These are phyloP conservation scores for Boletellus deceptivus DNA, from an alignment of 1,284 basidiomycete species.

Conservation along the genomic window DNA sequence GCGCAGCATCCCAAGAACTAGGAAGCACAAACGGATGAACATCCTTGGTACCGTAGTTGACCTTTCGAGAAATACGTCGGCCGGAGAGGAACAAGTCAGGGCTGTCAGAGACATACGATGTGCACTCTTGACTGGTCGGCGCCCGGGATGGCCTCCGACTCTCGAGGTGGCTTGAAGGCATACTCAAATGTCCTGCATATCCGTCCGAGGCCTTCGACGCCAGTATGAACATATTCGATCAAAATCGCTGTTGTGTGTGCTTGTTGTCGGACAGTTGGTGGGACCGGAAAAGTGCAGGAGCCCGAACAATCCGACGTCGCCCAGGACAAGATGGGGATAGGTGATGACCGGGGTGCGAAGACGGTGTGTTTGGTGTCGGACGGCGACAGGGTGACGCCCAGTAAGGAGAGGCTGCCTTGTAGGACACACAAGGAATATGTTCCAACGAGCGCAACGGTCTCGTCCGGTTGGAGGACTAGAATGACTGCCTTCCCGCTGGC, in stretches of 20 bases:
- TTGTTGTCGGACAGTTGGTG: slow-evolving; percentile 13
- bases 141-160: slow-evolving; percentile 24
- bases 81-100: neutral
- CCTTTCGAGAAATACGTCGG: slow-evolving; percentile 31
- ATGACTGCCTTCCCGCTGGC: slow-evolving; percentile 28
- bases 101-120: slow-evolving; percentile 44
- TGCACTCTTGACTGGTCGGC: slow-evolving; percentile 53
- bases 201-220: slow-evolving; percentile 61
- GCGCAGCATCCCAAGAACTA: slow-evolving; percentile 55
- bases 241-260: slow-evolving; percentile 44
- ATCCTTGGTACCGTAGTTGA: slow-evolving; percentile 41
- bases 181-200: slow-evolving; percentile 62
- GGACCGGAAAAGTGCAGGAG: slow-evolving; percentile 16
- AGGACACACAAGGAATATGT: slow-evolving; percentile 54
- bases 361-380: slow-evolving; percentile 45
- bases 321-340: slow-evolving; percentile 54
- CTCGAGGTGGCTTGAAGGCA: slow-evolving; percentile 49
- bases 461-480: slow-evolving; percentile 42
- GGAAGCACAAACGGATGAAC: slow-evolving; percentile 51
- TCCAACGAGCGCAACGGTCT: slow-evolving; percentile 61
- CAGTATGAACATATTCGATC: slow-evolving; percentile 52
- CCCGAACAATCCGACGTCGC: slow-evolving; percentile 23
- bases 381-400: slow-evolving; percentile 46
- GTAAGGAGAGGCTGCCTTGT: slow-evolving; percentile 51
- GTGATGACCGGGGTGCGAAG: slow-evolving; percentile 66